Evolutionary conservation across 78 protist genomes (phyloP), one percentile per base, ranked within the genome.

Genomic region (Trichosphaerium sp.): DNA sequence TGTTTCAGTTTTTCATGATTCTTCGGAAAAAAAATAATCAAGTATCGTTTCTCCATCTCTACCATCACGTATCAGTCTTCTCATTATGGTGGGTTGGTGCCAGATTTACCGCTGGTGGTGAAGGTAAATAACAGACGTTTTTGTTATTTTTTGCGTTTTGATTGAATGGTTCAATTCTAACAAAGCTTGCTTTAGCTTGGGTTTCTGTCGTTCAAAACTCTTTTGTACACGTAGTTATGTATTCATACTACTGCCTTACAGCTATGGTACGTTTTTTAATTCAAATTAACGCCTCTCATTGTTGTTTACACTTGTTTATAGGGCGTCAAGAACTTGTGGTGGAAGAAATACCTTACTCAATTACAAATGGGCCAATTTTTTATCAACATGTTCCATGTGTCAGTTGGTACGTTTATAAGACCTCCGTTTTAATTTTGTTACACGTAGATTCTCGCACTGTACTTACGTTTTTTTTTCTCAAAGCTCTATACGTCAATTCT

Each of bases 291-390:
- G n/a, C n/a, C n/a, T n/a, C n/a, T n/a, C n/a, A n/a, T n/a, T n/a
- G n/a, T n/a, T n/a, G n/a, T n/a, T n/a, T n/a, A n/a, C n/a, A n/a
- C n/a, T n/a, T n/a, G n/a, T n/a, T n/a, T n/a, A n/a, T n/a, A n/a
- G n/a, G 51, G 31, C 15, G 51, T 15, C 51, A 21, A 44, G 31
- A 41, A 54, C 26, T 62, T 68, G 28, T 63, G 77, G 77, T 78
- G 84, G 84, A 80, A 80, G 71, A 63, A 59, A 43, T 71, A 72
- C 57, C 21, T 80, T 8, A 80, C 86, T 3, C 86, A 72, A 68
- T 26, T 80, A 29, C 86, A 80, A 51, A 66, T 80, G 48, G 6
- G 32, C 21, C 86, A 80, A 60, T 80, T 80, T 31, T 31, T 57
- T 0, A 12, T 80, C 15, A 40, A 55, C 58, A 14, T 80, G n/a